These are phyloP conservation scores for Endogone sp. DNA, from an alignment of 192 early-diverging fungal species.

Conservation along the genomic window DNA sequence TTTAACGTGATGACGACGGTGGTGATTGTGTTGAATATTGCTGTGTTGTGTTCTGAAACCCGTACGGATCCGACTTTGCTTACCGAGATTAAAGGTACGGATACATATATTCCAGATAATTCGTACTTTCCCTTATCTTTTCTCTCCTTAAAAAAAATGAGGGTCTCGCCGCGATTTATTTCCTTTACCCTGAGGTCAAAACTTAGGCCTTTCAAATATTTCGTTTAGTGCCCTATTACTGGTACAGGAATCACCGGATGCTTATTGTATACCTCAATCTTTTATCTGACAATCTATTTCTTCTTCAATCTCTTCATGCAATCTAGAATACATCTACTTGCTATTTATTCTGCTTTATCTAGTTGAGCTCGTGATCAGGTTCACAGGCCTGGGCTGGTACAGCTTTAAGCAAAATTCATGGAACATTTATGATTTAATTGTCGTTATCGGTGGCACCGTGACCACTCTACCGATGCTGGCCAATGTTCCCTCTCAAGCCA, in stretches of 20 bases:
- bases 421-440: conserved; percentile 66
- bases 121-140: background rate
- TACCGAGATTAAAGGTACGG: conserved; percentile 10
- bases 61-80: conserved; percentile 6
- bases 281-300: no score
- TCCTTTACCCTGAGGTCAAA: no score
- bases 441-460: conserved; percentile 47
- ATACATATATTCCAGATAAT: background rate
- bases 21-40: conserved; percentile 42
- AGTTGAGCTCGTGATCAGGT: conserved; percentile 41
- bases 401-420: conserved; percentile 44
- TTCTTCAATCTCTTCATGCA: no score
- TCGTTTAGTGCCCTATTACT: no score
- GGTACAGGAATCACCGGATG: no score
- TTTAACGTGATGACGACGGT: conserved; percentile 39
- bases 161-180: no score
- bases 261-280: no score
- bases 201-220: no score
- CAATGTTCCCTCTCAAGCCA: conserved; percentile 19
- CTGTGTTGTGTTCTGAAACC: conserved; percentile 34
- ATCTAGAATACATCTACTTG: conserved; percentile 39
- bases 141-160: background rate
- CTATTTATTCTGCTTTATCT: conserved; percentile 41
- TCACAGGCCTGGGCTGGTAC: conserved; percentile 45
- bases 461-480: conserved; percentile 21